A percentile compares a stretch with the other conserved stretches of the same genome.
Evolutionary conservation across 257 asterid genomes (phyloP).

Genomic region (Scutellaria barbata): DNA sequence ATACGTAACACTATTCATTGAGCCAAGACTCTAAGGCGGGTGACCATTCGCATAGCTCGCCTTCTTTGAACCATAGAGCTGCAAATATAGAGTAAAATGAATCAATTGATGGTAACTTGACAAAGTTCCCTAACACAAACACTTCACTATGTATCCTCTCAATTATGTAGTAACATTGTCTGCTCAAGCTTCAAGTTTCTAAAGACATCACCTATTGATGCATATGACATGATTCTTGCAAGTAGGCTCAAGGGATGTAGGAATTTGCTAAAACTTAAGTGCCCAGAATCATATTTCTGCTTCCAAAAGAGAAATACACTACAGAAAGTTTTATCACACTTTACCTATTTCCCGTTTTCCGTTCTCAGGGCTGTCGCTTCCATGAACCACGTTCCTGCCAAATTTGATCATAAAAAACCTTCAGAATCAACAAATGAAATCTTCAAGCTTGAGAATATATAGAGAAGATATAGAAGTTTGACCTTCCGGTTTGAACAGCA

Average conservation of each 20-base stretch:
- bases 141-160: neutral
- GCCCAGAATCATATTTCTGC: slow-evolving; percentile 11
- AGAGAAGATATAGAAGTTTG: slow-evolving; percentile 17
- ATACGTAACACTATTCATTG: slow-evolving; percentile 47
- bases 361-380: slow-evolving; percentile 94
- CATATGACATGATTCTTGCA: neutral
- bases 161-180: neutral
- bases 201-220: neutral
- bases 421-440: slow-evolving; percentile 21
- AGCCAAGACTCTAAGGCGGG: slow-evolving; percentile 79
- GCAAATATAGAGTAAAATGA: slow-evolving; percentile 26
- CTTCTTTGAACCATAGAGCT: slow-evolving; percentile 87
- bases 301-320: neutral
- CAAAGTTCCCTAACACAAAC: neutral
- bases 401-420: slow-evolving; percentile 14
- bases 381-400: slow-evolving; percentile 93
- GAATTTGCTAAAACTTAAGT: slow-evolving; percentile 4
- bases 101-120: neutral
- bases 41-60: slow-evolving; percentile 71
- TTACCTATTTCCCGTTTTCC: slow-evolving; percentile 91
- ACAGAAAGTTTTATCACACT: neutral
- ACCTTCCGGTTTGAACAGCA: slow-evolving; percentile 98
- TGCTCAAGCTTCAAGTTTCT: neutral
- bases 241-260: neutral
- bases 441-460: too few relatives aligned